Base-by-base conservation (phyloP, 108 stramenopile genomes). In the Cyclotella cryptica region DNA sequence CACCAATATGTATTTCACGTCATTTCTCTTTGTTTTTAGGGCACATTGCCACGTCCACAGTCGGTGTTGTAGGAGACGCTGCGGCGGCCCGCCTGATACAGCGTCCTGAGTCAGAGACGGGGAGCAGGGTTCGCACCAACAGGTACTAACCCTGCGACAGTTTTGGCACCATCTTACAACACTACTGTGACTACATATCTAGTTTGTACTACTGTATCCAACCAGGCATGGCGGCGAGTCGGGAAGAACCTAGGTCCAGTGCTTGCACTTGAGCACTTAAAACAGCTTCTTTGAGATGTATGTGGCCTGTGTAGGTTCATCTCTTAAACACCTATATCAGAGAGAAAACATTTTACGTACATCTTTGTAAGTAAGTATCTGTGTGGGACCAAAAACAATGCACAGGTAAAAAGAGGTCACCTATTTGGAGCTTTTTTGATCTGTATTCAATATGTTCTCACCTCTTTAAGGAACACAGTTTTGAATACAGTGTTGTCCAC, bases 181-280 rank as follows among this genome's bases (percentile, higher is more conserved):
- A 19, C 8, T 19, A 19, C 19, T 51, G 49, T 8, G 3, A 51
- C 3, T 8, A 17, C 49, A 19, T 8, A 51, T 17, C 8, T 51
- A 51, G 49, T 51, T 7, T 3, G 1, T 51, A 3, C 19, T 7
- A 7, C 3, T 51, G 49, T 51, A 51, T 51, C 49, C 49, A 8
- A 51, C 49, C 35, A 35, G 35, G 49, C 17, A 51, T 51, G 19
- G 19, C n/a, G 3, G 49, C n/a, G 49, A 51, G 17, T 17, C n/a
- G 8, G 49, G 49, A 17, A 51, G 49, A 51, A 51, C 49, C 49
- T 19, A 51, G 49, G 49, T 51, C 49, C 49, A 51, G 49, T 51
- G 19, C 8, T 3, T 19, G 49, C 19, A 51, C 49, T 51, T 51
- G 49, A 51, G n/a, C n/a, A n/a, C n/a, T n/a, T n/a, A n/a, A n/a